Conservation (phyloP, 495 filamentous ascomycete genomes). For the Hypoxylon crocopeplum region DNA sequence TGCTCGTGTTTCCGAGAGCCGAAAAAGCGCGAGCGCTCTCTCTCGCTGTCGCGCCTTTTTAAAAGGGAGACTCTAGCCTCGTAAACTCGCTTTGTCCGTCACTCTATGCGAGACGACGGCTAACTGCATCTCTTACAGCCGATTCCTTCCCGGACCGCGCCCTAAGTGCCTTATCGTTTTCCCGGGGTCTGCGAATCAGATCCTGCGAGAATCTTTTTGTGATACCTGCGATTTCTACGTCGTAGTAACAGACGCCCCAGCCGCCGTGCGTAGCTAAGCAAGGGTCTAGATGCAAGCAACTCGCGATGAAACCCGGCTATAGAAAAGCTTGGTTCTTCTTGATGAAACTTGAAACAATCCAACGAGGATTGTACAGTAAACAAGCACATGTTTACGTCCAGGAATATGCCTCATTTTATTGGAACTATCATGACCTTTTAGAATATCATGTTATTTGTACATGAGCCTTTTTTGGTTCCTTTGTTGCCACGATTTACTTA, state of each 20-base stretch:
- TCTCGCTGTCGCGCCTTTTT: slow-evolving; percentile 8
- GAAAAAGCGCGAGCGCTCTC: slow-evolving; percentile 9
- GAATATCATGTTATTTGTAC: background rate
- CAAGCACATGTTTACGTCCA: slow-evolving; percentile 15
- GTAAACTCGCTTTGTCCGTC: slow-evolving; percentile 5
- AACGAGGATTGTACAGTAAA: slow-evolving; percentile 21
- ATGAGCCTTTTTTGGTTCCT: slow-evolving; percentile 22
- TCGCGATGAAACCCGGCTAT: slow-evolving; percentile 33
- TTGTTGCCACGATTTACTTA: slow-evolving; percentile 3
- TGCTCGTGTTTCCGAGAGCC: slow-evolving; percentile 32
- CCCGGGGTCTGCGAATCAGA: slow-evolving; percentile 21
- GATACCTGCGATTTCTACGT: slow-evolving; percentile 14
- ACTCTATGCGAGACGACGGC: slow-evolving; percentile 20
- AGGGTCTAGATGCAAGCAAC: slow-evolving; percentile 34
- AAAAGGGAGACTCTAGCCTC: slow-evolving; percentile 6
- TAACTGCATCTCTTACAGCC: slow-evolving; percentile 13
- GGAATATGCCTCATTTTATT: slow-evolving; percentile 17
- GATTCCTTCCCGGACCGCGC: slow-evolving; percentile 8
- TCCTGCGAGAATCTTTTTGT: slow-evolving; percentile 8
- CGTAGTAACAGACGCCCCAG: slow-evolving; percentile 20
- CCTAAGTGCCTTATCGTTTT: slow-evolving; percentile 7
- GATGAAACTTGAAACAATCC: slow-evolving; percentile 33
- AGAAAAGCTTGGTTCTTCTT: slow-evolving; percentile 30
- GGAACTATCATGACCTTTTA: background rate
- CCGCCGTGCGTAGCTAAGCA: slow-evolving; percentile 27